Evolutionary conservation across 768 basidiomycete species (phyloP).

Genomic region (Leccinum subgranulosum): DNA sequence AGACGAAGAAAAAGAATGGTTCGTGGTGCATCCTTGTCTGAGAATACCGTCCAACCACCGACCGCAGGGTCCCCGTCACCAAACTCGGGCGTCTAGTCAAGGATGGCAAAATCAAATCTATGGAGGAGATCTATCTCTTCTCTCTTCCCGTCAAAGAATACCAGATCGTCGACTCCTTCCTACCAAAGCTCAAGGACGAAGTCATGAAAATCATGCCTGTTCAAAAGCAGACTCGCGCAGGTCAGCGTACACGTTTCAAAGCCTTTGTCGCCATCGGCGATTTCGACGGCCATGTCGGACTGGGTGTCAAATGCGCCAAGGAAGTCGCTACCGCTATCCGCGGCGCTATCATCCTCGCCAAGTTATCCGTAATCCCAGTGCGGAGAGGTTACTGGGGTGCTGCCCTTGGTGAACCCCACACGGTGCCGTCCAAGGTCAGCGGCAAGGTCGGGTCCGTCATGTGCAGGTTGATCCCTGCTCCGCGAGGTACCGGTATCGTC

Average conservation of each 20-base stretch:
- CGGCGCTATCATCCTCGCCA: constrained; percentile 98
- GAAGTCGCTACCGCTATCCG: constrained; percentile 99
- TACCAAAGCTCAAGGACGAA: constrained; percentile 98
- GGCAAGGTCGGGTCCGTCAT: constrained; percentile 99
- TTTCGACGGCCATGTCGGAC: constrained; percentile 96
- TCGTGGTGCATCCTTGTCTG: constrained; percentile 25
- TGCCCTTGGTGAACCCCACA: constrained; percentile 98
- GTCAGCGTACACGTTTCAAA: constrained; percentile 99
- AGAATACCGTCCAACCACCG: constrained; percentile 6
- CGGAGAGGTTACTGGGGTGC: constrained; percentile 99
- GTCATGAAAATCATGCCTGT: constrained; percentile 99
- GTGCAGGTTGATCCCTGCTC: constrained; percentile 98
- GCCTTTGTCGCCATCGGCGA: constrained; percentile 99
- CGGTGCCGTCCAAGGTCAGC: constrained; percentile 96
- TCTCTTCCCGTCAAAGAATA: constrained; percentile 99
- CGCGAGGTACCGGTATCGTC: constrained; percentile 98
- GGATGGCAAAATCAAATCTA: constrained; percentile 99
- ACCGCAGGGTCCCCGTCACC: constrained; percentile 88
- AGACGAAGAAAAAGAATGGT: constrained; percentile 99
- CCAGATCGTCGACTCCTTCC: constrained; percentile 99
- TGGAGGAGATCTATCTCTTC: constrained; percentile 99
- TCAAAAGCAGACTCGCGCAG: constrained; percentile 99
- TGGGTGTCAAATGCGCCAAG: constrained; percentile 99
- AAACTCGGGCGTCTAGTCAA: constrained; percentile 99
- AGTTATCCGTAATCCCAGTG: constrained; percentile 96